Evolutionary conservation across 345 rosid genomes (phyloP).

Genomic region (Gossypioides kirkii): DNA sequence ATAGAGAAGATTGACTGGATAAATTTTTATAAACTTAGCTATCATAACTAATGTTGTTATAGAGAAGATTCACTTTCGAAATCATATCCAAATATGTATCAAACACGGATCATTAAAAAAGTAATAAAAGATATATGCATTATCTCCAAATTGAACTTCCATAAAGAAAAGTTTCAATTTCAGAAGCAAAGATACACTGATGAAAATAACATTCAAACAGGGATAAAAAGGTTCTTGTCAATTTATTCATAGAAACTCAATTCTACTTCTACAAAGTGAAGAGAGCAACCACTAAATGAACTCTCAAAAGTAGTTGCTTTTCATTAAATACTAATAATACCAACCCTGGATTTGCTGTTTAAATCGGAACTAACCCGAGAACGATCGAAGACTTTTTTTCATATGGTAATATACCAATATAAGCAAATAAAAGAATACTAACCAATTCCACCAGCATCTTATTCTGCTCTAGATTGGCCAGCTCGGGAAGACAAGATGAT

Average conservation of each 20-base stretch:
- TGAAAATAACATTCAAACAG: not conserved
- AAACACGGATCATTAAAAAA: too few relatives aligned
- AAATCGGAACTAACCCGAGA: conserved; percentile 8
- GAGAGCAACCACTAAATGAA: not conserved
- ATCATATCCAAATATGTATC: too few relatives aligned
- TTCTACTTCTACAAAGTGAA: not conserved
- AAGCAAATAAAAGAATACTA: conserved; percentile 25
- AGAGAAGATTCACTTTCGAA: too few relatives aligned
- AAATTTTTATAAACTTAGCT: too few relatives aligned
- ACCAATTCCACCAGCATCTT: conserved; percentile 18
- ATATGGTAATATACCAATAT: not conserved
- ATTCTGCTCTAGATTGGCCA: conserved; percentile 93
- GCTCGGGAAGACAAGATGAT: conserved; percentile 93
- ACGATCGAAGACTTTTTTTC: conserved; percentile 9
- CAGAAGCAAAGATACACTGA: not conserved
- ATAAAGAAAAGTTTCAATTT: not conserved
- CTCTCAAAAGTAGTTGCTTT: not conserved
- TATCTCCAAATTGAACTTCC: not conserved
- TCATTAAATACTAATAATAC: conserved; percentile 10
- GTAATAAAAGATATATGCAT: not conserved
- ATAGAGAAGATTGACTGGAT: too few relatives aligned
- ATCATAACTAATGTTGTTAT: too few relatives aligned
- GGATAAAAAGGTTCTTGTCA: not conserved
- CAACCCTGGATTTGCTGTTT: conserved; percentile 15
- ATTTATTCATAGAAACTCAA: not conserved